phyloP scores from a whole-genome alignment of 306 rosid genomes.

The Neltuma alba region DNA sequence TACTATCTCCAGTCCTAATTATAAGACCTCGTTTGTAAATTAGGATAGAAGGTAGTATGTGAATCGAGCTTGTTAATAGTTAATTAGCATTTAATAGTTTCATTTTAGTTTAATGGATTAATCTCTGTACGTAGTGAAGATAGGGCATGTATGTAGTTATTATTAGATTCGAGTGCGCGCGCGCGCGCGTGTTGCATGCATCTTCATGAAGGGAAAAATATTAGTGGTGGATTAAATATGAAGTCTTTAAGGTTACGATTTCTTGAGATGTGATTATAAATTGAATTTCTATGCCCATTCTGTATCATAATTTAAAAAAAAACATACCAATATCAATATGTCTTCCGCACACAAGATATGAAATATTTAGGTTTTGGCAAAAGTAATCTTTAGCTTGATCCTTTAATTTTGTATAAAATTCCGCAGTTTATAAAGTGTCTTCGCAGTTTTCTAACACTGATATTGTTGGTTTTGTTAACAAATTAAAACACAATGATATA shows the following conservation, averaged over 20 bases:
- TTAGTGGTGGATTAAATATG: neutral
- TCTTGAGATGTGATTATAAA: neutral
- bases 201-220: no score
- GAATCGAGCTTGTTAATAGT: neutral
- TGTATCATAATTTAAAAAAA: no score
- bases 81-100: conserved; percentile 10
- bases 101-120: conserved; percentile 24
- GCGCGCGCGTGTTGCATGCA: no score
- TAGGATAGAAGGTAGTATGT: no score
- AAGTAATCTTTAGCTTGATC: neutral
- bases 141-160: conserved; percentile 19
- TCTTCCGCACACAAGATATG: neutral
- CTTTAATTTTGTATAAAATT: no score
- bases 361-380: neutral
- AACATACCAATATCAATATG: no score
- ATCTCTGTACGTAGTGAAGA: neutral
- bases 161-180: no score
- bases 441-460: no score
- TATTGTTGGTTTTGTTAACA: no score
- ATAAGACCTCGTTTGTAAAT: no score
- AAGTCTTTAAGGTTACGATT: neutral
- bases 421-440: neutral
- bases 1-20: no score
- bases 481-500: no score
- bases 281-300: neutral